Conservation (phyloP, 2,329 filamentous ascomycete species). For the Penicillium oxalicum region DNA sequence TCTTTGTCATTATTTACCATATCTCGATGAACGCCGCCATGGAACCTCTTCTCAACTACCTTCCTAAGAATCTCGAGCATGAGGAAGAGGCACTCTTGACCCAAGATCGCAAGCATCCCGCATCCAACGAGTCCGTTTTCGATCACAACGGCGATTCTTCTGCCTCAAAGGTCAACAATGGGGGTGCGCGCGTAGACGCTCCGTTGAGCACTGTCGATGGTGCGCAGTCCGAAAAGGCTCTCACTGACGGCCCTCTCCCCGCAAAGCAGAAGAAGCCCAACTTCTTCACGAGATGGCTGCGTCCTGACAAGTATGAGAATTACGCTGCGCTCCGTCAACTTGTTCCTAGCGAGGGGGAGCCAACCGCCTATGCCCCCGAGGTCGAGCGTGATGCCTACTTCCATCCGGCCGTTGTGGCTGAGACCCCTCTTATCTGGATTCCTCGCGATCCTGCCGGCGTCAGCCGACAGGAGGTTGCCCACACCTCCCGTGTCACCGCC, state of each 20-base stretch:
- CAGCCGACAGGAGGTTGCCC: slow-evolving; percentile 67
- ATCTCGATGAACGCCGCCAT: slow-evolving; percentile 65
- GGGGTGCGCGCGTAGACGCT: not conserved
- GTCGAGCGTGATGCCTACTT: slow-evolving; percentile 64
- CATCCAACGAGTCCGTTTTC: slow-evolving; percentile 19
- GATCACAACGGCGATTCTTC: slow-evolving; percentile 2
- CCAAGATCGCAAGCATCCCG: slow-evolving; percentile 23
- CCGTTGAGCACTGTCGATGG: slow-evolving; percentile 27
- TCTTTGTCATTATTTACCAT: slow-evolving; percentile 74
- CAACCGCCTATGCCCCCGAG: slow-evolving; percentile 56
- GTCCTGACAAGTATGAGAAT: slow-evolving; percentile 69
- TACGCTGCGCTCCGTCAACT: slow-evolving; percentile 65
- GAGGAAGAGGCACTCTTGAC: slow-evolving; percentile 47
- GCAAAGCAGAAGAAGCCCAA: slow-evolving; percentile 29
- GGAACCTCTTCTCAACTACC: slow-evolving; percentile 67
- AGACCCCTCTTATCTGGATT: slow-evolving; percentile 73
- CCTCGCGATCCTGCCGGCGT: slow-evolving; percentile 69
- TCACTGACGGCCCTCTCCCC: slow-evolving; percentile 19
- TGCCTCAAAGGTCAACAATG: slow-evolving; percentile 23
- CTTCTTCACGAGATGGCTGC: slow-evolving; percentile 54
- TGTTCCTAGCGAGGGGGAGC: slow-evolving; percentile 54
- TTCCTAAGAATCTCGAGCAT: slow-evolving; percentile 67
- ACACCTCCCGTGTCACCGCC: slow-evolving; percentile 64
- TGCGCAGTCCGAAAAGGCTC: slow-evolving; percentile 33
- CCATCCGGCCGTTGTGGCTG: slow-evolving; percentile 61